Conservation (phyloP, 495 filamentous ascomycete species). For the Melanomma pulvis-pyrius region DNA sequence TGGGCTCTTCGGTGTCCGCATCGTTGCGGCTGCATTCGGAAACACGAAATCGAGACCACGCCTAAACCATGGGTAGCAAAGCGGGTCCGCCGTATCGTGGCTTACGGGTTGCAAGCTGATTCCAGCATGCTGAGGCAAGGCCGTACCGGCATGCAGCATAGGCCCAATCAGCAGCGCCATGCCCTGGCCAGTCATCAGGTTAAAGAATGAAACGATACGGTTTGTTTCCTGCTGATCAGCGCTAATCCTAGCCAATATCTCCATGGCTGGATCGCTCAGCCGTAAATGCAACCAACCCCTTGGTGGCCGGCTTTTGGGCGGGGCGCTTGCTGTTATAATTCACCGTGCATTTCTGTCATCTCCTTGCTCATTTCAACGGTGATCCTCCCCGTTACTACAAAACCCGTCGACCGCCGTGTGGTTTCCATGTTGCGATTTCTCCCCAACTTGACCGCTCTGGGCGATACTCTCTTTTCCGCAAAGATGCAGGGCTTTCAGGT, state of each 20-base stretch:
- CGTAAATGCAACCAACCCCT: not conserved
- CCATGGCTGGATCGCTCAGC: not conserved
- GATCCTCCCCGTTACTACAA: not conserved
- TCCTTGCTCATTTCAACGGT: not conserved
- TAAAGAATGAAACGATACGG: not conserved
- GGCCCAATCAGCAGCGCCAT: not conserved
- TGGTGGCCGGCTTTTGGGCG: not conserved
- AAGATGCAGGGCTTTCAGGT: slow-evolving; percentile 27
- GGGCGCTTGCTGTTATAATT: not conserved
- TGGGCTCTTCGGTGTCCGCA: too few species aligned
- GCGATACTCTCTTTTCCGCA: not conserved
- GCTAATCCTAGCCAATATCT: not conserved
- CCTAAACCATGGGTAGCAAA: too few species aligned
- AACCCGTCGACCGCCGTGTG: not conserved
- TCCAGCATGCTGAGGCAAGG: not conserved
- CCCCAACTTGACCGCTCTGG: slow-evolving; percentile 13
- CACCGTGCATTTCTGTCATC: slow-evolving; percentile 7
- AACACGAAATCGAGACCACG: too few species aligned
- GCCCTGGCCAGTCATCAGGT: not conserved
- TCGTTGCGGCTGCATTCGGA: too few species aligned
- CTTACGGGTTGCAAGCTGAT: too few species aligned
- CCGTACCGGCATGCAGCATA: not conserved
- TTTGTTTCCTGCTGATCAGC: not conserved
- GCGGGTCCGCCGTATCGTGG: too few species aligned
- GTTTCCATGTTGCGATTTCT: slow-evolving; percentile 14